Evolutionary conservation across 228 moss, liverwort and hornwort species (phyloP).

Genomic region (Sphagnum fallax): DNA sequence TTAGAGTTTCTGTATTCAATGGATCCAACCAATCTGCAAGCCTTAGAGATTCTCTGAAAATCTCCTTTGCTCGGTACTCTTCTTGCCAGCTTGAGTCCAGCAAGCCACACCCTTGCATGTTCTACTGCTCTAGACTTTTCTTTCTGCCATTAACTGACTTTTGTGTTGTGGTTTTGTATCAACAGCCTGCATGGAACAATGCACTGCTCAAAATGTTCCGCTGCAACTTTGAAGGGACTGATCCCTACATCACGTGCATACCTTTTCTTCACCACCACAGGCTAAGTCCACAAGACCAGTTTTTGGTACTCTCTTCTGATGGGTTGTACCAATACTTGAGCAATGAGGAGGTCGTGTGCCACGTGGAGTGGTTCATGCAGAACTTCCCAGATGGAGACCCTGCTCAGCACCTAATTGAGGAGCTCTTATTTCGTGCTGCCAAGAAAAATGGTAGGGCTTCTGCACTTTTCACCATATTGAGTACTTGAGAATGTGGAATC

Average conservation of each 20-base stretch:
- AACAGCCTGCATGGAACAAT: conserved; percentile 97
- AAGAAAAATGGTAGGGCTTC: conserved; percentile 74
- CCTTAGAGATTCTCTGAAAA: too few relatives aligned
- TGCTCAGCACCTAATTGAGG: conserved; percentile 96
- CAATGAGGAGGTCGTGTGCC: conserved; percentile 96
- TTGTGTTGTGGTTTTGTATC: not conserved
- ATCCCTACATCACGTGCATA: conserved; percentile 85
- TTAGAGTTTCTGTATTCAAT: too few relatives aligned
- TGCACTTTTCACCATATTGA: too few relatives aligned
- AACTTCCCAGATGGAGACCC: conserved; percentile 97
- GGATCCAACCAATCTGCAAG: too few relatives aligned
- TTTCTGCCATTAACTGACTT: too few relatives aligned
- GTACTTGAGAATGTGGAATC: too few relatives aligned
- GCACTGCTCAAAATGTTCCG: conserved; percentile 99
- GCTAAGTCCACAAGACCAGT: conserved; percentile 87
- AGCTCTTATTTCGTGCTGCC: conserved; percentile 95
- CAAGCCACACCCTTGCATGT: too few relatives aligned
- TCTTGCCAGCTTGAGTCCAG: too few relatives aligned
- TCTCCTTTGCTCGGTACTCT: too few relatives aligned
- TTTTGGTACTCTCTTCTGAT: conserved; percentile 98
- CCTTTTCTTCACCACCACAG: conserved; percentile 93
- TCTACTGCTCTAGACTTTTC: too few relatives aligned
- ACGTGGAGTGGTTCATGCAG: conserved; percentile 97
- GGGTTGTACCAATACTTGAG: conserved; percentile 96
- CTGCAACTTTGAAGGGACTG: conserved; percentile 79